Percentiles rank a stretch among this genome's conserved stretches.
Conservation (phyloP, 208 protist species). For the Trypanosoma melophagium region DNA sequence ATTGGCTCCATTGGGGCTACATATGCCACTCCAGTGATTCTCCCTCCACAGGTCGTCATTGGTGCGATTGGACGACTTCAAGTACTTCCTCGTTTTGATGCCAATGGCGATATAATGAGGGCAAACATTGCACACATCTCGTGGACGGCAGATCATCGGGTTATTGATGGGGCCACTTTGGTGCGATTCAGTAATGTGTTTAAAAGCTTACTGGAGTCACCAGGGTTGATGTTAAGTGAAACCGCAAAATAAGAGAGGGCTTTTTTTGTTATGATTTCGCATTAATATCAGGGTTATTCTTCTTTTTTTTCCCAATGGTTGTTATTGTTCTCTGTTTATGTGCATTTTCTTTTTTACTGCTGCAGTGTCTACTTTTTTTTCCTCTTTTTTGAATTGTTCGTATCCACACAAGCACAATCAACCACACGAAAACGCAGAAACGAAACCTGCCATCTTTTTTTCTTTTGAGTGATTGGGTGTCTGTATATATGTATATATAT, state of each 20-base stretch:
- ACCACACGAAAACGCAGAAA: no score
- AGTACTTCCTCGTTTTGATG: slow-evolving; percentile 84
- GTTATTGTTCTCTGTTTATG: neutral
- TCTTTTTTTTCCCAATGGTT: slow-evolving; percentile 1
- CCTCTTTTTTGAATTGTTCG: no score
- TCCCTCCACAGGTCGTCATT: slow-evolving; percentile 93
- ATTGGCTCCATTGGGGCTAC: slow-evolving; percentile 96
- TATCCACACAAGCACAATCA: no score
- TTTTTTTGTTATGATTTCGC: no score
- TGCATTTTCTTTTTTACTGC: no score
- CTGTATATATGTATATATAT: no score
- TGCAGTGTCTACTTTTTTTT: no score
- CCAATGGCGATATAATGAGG: slow-evolving; percentile 55
- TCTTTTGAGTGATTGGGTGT: no score
- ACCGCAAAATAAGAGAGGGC: slow-evolving; percentile 16
- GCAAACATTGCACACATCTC: slow-evolving; percentile 66
- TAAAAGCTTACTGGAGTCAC: slow-evolving; percentile 88
- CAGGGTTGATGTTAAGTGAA: slow-evolving; percentile 85
- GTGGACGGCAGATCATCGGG: slow-evolving; percentile 94
- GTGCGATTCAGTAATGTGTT: slow-evolving; percentile 93
- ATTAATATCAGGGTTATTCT: neutral
- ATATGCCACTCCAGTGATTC: slow-evolving; percentile 86
- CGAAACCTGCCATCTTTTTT: no score
- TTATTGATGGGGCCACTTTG: slow-evolving; percentile 96
- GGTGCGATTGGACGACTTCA: slow-evolving; percentile 90